phyloP scores from a whole-genome alignment of 805 yeast species.

The Cephaloascus albidus region DNA sequence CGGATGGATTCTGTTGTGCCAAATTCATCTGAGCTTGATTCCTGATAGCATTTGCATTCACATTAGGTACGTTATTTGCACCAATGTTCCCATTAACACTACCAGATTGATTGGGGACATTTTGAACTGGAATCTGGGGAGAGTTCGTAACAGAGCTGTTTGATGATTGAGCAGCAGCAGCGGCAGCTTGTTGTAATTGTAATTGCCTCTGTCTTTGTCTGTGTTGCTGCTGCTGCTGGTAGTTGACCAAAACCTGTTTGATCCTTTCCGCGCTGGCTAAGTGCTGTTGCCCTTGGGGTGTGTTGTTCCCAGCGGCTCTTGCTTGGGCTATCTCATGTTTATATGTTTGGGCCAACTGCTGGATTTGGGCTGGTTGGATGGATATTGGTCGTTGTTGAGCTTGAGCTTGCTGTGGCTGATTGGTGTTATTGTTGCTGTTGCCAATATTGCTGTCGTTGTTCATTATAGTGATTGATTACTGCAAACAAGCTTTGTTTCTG shows the following conservation, averaged over 20 bases:
- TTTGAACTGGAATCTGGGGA: background rate
- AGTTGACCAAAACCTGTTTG: slow-evolving; percentile 48
- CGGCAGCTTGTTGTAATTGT: slow-evolving; percentile 6
- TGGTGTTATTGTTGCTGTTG: background rate
- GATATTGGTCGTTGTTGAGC: slow-evolving; percentile 9
- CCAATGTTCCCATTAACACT: background rate
- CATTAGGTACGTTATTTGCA: background rate
- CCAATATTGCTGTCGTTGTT: background rate
- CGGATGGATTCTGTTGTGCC: background rate
- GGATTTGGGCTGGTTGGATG: slow-evolving; percentile 42
- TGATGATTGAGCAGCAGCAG: slow-evolving; percentile 1
- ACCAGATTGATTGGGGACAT: background rate
- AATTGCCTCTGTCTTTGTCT: slow-evolving; percentile 11
- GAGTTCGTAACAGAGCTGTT: background rate
- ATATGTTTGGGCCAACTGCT: slow-evolving; percentile 51
- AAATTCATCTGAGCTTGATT: background rate
- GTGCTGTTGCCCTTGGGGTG: slow-evolving; percentile 56
- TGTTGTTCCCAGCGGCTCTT: slow-evolving; percentile 47
- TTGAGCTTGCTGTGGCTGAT: slow-evolving; percentile 1
- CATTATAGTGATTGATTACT: background rate
- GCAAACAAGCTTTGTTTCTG: too few relatives aligned
- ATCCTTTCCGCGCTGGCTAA: slow-evolving; percentile 54
- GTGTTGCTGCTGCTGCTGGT: slow-evolving; percentile 35
- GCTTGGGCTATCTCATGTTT: slow-evolving; percentile 54
- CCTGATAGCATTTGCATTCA: background rate